phyloP scores from a whole-genome alignment of 306 rosid genomes.

The Casuarina glauca region DNA sequence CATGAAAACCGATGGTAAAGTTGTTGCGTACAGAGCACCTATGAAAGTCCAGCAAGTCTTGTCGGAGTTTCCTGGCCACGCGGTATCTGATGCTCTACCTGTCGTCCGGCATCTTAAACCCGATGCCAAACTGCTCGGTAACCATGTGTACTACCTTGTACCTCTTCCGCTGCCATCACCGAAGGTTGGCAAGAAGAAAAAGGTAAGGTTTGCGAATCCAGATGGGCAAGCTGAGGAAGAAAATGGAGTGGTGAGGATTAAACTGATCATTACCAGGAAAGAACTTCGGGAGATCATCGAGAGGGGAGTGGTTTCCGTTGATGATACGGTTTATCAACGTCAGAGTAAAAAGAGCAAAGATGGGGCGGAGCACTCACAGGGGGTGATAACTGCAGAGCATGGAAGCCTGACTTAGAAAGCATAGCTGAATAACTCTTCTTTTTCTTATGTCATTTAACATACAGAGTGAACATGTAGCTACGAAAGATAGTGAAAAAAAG shows the following conservation, averaged over 20 bases:
- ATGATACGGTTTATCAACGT: slow-evolving; percentile 46
- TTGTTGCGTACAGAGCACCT: slow-evolving; percentile 70
- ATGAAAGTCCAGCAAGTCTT: slow-evolving; percentile 54
- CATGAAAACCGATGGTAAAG: slow-evolving; percentile 73
- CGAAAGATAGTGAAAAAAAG: not conserved
- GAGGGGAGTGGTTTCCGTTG: slow-evolving; percentile 56
- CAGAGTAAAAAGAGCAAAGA: slow-evolving; percentile 29
- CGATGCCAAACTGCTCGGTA: slow-evolving; percentile 46
- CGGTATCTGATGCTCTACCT: slow-evolving; percentile 55
- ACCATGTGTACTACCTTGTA: slow-evolving; percentile 58
- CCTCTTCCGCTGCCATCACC: slow-evolving; percentile 40
- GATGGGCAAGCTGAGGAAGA: slow-evolving; percentile 45
- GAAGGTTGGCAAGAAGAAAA: slow-evolving; percentile 45
- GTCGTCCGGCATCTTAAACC: slow-evolving; percentile 51
- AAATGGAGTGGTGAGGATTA: slow-evolving; percentile 63
- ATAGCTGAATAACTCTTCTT: slow-evolving; percentile 58
- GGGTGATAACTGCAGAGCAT: slow-evolving; percentile 31
- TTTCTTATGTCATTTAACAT: not conserved
- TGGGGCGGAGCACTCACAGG: slow-evolving; percentile 24
- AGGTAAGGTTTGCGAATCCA: slow-evolving; percentile 70
- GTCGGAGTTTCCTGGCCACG: slow-evolving; percentile 61
- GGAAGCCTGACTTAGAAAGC: slow-evolving; percentile 79
- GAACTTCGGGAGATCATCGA: slow-evolving; percentile 59
- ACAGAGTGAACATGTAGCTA: slow-evolving; percentile 17
- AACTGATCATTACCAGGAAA: slow-evolving; percentile 69